Evolutionary conservation across 768 basidiomycete species (phyloP).

Genomic region (Lentinus brumalis): DNA sequence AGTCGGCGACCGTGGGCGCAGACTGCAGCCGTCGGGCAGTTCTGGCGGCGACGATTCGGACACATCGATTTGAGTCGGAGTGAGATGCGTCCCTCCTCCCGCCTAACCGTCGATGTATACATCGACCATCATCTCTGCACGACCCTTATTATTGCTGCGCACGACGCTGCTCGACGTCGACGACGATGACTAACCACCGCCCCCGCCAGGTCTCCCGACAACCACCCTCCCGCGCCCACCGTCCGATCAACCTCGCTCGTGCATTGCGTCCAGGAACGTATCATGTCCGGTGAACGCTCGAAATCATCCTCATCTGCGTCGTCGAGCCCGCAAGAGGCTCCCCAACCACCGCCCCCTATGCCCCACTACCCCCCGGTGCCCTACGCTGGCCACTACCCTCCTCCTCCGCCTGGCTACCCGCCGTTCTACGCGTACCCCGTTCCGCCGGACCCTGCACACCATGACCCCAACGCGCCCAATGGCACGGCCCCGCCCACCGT

Average conservation of each 20-base stretch:
- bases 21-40: conserved; percentile 20
- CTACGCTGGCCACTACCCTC: conserved; percentile 28
- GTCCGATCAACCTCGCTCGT: neutral
- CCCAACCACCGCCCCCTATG: conserved; percentile 20
- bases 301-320: conserved; percentile 22
- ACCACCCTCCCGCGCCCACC: neutral
- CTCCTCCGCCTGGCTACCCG: conserved; percentile 24
- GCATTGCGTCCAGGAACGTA: conserved; percentile 1
- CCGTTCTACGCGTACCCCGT: conserved; percentile 31
- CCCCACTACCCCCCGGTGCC: conserved; percentile 24
- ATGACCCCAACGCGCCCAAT: conserved; percentile 35
- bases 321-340: conserved; percentile 16
- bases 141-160: neutral
- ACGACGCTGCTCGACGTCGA: conserved; percentile 1
- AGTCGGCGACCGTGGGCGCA: conserved; percentile 6
- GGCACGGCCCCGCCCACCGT: conserved; percentile 30
- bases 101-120: conserved; percentile 10
- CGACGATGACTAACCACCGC: conserved; percentile 15
- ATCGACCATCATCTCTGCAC: conserved; percentile 2
- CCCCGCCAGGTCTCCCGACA: conserved; percentile 15
- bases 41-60: conserved; percentile 36
- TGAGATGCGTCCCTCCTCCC: conserved; percentile 25
- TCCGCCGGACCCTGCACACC: conserved; percentile 27
- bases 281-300: conserved; percentile 25
- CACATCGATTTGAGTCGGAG: conserved; percentile 34